phyloP scores from a whole-genome alignment of 2,329 filamentous ascomycete genomes.

The Botrytis aclada region DNA sequence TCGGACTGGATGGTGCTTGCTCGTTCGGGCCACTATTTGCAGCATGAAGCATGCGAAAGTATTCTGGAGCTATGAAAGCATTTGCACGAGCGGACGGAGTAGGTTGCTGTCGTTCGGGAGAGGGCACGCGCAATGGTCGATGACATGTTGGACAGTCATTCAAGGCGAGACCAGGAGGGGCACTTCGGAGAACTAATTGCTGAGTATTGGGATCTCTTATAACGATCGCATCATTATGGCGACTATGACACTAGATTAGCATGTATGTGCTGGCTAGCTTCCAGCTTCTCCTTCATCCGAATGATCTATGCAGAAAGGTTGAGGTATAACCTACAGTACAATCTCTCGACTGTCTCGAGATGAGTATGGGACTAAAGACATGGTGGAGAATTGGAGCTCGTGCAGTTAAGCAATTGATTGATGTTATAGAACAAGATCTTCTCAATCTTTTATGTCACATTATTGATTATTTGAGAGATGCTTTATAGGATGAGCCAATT shows the following conservation, averaged over 20 bases:
- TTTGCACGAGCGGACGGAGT: constrained; percentile 39
- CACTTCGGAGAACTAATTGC: constrained; percentile 76
- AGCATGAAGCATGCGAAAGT: constrained; percentile 88
- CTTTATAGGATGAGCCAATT: constrained; percentile 3
- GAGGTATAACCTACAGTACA: constrained; percentile 62
- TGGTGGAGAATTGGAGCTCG: constrained; percentile 28
- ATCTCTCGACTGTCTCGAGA: constrained; percentile 72
- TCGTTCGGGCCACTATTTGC: constrained; percentile 47
- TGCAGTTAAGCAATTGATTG: background rate
- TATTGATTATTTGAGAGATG: constrained; percentile 3
- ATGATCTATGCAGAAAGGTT: background rate
- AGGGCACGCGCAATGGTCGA: constrained; percentile 44
- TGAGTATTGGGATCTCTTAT: constrained; percentile 83
- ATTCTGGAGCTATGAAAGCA: constrained; percentile 82
- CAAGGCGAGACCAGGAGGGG: constrained; percentile 50
- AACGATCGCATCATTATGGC: constrained; percentile 88
- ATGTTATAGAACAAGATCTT: constrained; percentile 4
- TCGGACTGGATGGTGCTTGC: constrained; percentile 48
- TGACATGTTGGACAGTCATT: constrained; percentile 67
- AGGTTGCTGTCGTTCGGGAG: constrained; percentile 46
- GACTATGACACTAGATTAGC: constrained; percentile 51
- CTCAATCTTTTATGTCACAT: constrained; percentile 7
- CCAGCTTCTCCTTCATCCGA: background rate
- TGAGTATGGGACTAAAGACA: constrained; percentile 75
- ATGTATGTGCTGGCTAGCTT: background rate